Evolutionary conservation across 2,329 filamentous ascomycete genomes (phyloP), one percentile per base, ranked within the genome.

Genomic region (Fusarium guadeloupense): DNA sequence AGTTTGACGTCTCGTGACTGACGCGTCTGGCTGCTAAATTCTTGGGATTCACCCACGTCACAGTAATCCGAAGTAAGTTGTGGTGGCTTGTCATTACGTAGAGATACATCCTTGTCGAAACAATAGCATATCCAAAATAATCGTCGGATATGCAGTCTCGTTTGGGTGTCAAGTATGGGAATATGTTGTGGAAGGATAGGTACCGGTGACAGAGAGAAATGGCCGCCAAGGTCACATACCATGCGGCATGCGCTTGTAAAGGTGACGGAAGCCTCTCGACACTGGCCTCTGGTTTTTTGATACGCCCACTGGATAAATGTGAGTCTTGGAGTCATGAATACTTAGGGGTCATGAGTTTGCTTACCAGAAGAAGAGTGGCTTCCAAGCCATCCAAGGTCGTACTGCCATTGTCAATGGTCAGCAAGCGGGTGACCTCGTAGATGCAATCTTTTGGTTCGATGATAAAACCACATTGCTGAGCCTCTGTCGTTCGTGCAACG

Each of bases 61-160:
- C 59, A 62, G 25, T 62, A 25, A 9, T 62, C 58, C 5, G 58
- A 62, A 1, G 38, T 62, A 1, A 62, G 30, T 0, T 53, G 52
- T 4, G 59, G 59, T 0, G 58, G 53, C 4, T 46, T 43, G 0
- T 62, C 59, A 8, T 34, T 59, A 6, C 58, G 45, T 1, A 62
- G 16, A 0, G 59, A 53, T 25, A 62, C 30, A 1, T 62, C 59
- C 0, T 62, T 62, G 6, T 62, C 59, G 0, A 43, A 62, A 1
- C 59, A 62, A 9, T 62, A 62, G 16, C 58, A 62, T 1, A 59
- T 41, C 58, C 59, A 62, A 20, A 62, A 62, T 1, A 62, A 5
- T 2, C 38, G 37, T 4, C 59, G 17, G 9, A 44, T 38, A 9
- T 62, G 59, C 2, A 62, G 33, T 0, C 39, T 25, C 1, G 58